Evolutionary conservation across 2,329 filamentous ascomycete species (phyloP).

Genomic region (Alternaria metachromatica): DNA sequence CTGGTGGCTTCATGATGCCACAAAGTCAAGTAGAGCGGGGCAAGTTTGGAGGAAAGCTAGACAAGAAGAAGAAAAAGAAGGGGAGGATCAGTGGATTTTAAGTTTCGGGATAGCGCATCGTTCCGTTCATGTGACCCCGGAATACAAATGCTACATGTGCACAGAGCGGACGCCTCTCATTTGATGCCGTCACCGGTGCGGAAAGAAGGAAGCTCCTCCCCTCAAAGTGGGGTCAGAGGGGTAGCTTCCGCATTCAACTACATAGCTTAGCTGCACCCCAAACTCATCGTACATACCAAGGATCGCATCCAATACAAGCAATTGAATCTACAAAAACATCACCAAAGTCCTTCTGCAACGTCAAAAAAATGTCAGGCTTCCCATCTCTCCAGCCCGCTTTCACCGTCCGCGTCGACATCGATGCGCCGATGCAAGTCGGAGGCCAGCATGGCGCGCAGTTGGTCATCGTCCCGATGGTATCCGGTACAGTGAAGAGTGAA

Average conservation of each 20-base stretch:
- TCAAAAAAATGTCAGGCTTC: constrained; percentile 32
- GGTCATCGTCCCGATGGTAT: constrained; percentile 39
- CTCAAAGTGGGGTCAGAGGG: constrained; percentile 24
- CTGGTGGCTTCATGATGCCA: constrained; percentile 9
- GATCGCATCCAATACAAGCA: not conserved
- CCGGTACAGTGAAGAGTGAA: constrained; percentile 41
- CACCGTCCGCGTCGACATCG: constrained; percentile 39
- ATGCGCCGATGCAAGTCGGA: constrained; percentile 35
- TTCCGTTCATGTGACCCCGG: not conserved
- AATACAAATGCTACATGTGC: not conserved
- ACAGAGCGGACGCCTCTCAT: not conserved
- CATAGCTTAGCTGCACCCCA: not conserved
- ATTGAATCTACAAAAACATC: not conserved
- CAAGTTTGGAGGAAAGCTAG: constrained; percentile 41
- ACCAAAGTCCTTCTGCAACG: not conserved
- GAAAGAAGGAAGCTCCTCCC: constrained; percentile 9
- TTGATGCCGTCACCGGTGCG: constrained; percentile 9
- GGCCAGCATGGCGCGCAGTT: constrained; percentile 29
- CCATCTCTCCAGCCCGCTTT: constrained; percentile 40
- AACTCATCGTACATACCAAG: not conserved
- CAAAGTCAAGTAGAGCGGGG: constrained; percentile 47
- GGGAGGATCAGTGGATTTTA: constrained; percentile 44
- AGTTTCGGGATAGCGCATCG: not conserved
- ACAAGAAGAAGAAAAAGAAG: constrained; percentile 47
- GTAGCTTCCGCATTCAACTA: constrained; percentile 17